Conservation (phyloP, 768 basidiomycete species). For the Pilatotrama ljubarskyi region DNA sequence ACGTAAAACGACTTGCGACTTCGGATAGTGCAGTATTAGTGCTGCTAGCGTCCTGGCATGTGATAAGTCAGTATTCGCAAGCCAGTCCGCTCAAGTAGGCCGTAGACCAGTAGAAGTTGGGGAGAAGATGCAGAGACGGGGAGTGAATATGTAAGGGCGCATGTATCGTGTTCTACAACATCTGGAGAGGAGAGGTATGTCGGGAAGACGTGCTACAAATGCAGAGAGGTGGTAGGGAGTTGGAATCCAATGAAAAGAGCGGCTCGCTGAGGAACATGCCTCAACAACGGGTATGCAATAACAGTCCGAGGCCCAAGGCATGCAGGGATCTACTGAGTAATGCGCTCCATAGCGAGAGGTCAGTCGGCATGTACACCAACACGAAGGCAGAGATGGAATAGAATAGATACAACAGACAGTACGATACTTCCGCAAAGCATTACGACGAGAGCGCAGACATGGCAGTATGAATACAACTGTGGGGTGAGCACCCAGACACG, state of each 20-base stretch:
- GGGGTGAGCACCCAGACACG: conserved; percentile 18
- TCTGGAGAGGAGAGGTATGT: no score
- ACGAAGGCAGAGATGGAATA: background rate
- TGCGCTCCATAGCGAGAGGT: background rate
- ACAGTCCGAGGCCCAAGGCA: background rate
- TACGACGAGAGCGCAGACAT: conserved; percentile 30
- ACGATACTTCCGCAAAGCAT: conserved; percentile 31
- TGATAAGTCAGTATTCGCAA: no score
- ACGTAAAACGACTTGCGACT: background rate
- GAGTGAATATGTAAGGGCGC: background rate
- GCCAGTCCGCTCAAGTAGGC: no score
- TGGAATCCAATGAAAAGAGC: no score
- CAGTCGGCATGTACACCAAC: conserved; percentile 14
- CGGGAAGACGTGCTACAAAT: no score
- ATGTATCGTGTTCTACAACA: no score
- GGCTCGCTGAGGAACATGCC: no score
- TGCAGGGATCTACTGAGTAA: background rate
- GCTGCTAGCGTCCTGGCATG: no score
- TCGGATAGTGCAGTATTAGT: background rate
- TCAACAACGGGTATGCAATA: background rate
- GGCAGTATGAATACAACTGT: conserved; percentile 32
- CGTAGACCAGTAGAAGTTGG: no score
- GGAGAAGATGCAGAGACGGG: background rate
- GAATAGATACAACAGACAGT: conserved; percentile 25
- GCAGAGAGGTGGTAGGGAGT: no score